These are phyloP conservation scores for Pestalotiopsis sp. DNA, from an alignment of 2,329 filamentous ascomycete species.

Conservation along the genomic window DNA sequence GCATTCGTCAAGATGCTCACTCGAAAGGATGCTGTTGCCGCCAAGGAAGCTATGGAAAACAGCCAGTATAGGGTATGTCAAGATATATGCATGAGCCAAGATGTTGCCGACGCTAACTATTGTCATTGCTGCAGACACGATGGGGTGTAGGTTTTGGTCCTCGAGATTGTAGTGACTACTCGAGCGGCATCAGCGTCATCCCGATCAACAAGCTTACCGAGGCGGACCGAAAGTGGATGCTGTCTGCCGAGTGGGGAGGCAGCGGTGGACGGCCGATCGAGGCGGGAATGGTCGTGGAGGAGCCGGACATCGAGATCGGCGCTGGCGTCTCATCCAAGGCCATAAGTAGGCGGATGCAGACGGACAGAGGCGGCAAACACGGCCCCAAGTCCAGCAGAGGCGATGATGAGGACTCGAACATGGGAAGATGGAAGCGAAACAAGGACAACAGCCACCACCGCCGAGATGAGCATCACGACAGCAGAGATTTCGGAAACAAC, in stretches of 20 bases:
- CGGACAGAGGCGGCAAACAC: constrained; percentile 66
- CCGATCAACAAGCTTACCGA: constrained; percentile 92
- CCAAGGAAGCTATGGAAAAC: constrained; percentile 87
- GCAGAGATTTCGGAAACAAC: constrained; percentile 23
- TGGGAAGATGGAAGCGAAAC: constrained; percentile 30
- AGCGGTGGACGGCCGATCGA: constrained; percentile 84
- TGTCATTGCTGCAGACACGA: constrained; percentile 65
- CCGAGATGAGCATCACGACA: constrained; percentile 22
- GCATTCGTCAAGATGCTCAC: constrained; percentile 99
- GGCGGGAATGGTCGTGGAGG: constrained; percentile 85
- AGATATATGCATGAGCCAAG: background rate
- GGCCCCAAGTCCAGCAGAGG: constrained; percentile 64
- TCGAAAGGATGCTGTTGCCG: constrained; percentile 79
- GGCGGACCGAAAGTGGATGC: constrained; percentile 95
- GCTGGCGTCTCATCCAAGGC: constrained; percentile 96
- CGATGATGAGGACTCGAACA: constrained; percentile 29
- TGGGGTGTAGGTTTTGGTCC: constrained; percentile 99
- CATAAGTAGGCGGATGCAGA: constrained; percentile 70
- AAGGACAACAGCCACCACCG: constrained; percentile 20
- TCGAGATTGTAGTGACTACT: constrained; percentile 95
- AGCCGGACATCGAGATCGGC: constrained; percentile 98
- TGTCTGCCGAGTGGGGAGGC: constrained; percentile 90
- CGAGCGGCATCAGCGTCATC: constrained; percentile 88
- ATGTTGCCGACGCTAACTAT: constrained; percentile 1
- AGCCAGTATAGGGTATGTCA: constrained; percentile 71